Conservation (phyloP, 331 rosid genomes). For the Rhamnella rubrinervis region DNA sequence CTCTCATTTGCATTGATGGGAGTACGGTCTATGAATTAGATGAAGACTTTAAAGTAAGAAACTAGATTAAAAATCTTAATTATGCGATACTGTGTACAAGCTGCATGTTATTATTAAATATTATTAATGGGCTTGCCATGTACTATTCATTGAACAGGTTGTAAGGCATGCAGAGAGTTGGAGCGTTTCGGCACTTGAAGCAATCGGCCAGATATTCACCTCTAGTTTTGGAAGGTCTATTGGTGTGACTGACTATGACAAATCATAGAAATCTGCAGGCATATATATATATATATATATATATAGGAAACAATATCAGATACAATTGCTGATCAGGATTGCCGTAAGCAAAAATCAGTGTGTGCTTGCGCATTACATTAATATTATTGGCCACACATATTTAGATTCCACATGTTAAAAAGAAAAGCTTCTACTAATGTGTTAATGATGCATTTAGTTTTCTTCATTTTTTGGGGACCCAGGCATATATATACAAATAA, state of each 20-base stretch:
- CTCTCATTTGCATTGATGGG: constrained; percentile 72
- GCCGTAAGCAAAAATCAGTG: not conserved
- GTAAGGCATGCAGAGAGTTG: constrained; percentile 86
- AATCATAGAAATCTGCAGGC: not conserved
- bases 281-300: too few relatives aligned
- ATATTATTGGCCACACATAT: not conserved
- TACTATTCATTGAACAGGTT: constrained; percentile 50
- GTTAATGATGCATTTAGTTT: too few relatives aligned
- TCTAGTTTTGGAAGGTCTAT: constrained; percentile 35
- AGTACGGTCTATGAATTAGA: constrained; percentile 70
- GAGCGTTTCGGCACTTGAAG: constrained; percentile 81
- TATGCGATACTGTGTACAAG: not conserved
- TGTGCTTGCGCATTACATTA: not conserved
- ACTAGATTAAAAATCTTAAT: constrained; percentile 1
- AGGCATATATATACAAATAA: too few relatives aligned
- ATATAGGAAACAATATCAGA: constrained; percentile 9
- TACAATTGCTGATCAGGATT: not conserved
- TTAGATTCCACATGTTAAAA: not conserved
- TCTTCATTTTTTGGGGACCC: too few relatives aligned
- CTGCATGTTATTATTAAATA: not conserved
- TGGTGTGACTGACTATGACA: constrained; percentile 23
- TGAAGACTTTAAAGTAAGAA: constrained; percentile 50
- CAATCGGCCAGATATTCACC: constrained; percentile 74
- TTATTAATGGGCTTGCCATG: constrained; percentile 13
- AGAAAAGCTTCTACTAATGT: too few relatives aligned